Evolutionary conservation across 768 basidiomycete species (phyloP).

Genomic region (Trametes cubensis): DNA sequence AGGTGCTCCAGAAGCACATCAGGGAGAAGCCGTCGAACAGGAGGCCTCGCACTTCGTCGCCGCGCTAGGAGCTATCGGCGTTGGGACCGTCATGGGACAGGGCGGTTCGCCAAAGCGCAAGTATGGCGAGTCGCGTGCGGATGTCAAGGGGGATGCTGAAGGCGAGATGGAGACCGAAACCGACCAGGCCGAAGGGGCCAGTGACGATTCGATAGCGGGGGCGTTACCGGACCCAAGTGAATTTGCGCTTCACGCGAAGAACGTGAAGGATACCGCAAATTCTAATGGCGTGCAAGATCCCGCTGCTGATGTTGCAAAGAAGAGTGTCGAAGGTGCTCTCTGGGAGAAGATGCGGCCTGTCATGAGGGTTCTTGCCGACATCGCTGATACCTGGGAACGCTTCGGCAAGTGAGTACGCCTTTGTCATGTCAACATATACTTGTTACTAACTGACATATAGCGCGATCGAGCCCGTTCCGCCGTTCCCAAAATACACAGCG

Average conservation of each 20-base stretch:
- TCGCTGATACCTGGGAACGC: conserved; percentile 45
- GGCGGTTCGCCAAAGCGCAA: conserved; percentile 24
- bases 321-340: conserved; percentile 36
- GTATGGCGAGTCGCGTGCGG: conserved; percentile 23
- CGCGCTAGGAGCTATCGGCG: conserved; percentile 36
- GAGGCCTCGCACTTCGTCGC: conserved; percentile 41
- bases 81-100: conserved; percentile 36
- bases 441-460: conserved; percentile 22
- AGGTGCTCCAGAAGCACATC: conserved; percentile 40
- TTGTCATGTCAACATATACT: no score
- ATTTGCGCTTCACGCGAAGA: conserved; percentile 35
- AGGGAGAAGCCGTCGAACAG: conserved; percentile 43
- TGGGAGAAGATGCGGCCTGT: conserved; percentile 40
- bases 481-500: conserved; percentile 33
- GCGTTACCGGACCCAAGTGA: conserved; percentile 36
- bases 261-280: conserved; percentile 29
- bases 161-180: conserved; percentile 28
- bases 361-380: conserved; percentile 39
- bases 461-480: conserved; percentile 42
- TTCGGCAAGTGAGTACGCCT: conserved; percentile 34
- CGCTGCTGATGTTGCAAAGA: conserved; percentile 34
- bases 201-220: conserved; percentile 28
- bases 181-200: conserved; percentile 24
- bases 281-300: conserved; percentile 29
- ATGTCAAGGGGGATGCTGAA: conserved; percentile 27